These are phyloP conservation scores for Talaromyces stipitatus DNA, from an alignment of 495 filamentous ascomycete genomes.

Conservation along the genomic window DNA sequence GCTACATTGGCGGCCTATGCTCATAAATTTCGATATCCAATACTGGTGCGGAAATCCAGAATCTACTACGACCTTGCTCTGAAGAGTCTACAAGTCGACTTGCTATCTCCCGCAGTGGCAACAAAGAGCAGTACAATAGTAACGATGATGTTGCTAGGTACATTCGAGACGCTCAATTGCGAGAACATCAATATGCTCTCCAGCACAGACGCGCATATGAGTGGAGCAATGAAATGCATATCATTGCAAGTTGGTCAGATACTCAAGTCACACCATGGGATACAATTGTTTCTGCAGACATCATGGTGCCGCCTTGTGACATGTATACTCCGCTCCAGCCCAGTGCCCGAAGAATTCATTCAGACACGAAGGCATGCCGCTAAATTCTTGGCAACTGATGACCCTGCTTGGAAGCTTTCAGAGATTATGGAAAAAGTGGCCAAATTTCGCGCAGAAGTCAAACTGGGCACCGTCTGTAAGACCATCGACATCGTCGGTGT, in stretches of 20 bases:
- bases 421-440: constrained; percentile 1
- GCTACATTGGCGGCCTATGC: not conserved
- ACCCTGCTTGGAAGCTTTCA: constrained; percentile 1
- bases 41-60: not conserved
- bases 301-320: not conserved
- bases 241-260: not conserved
- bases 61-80: not conserved
- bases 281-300: constrained; percentile 2
- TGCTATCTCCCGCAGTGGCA: not conserved
- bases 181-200: not conserved
- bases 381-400: not conserved
- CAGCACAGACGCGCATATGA: not conserved
- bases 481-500: not conserved
- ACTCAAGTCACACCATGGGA: not conserved
- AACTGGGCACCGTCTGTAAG: not conserved
- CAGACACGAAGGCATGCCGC: not conserved
- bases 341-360: not conserved
- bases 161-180: not conserved
- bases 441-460: not conserved
- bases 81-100: not conserved
- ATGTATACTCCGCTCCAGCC: not conserved
- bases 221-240: not conserved
- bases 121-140: not conserved
- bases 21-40: not conserved
- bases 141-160: not conserved